Evolutionary conservation across 2,329 filamentous ascomycete species (phyloP).

Genomic region (Lachnellula cervina): DNA sequence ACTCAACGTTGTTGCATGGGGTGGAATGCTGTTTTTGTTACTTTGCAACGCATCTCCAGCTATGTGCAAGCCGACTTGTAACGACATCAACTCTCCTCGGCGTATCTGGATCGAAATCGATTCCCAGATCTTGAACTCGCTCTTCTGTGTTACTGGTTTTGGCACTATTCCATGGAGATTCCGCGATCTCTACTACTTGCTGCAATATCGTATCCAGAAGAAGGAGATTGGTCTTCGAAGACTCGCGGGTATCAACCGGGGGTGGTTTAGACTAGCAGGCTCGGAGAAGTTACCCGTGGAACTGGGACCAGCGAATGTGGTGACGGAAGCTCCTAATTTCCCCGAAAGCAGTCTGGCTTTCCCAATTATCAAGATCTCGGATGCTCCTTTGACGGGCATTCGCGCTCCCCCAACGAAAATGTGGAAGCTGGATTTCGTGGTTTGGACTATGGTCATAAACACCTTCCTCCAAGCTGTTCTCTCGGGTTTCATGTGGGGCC

Average conservation of each 20-base stretch:
- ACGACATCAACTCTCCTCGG: constrained; percentile 70
- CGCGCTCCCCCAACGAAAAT: constrained; percentile 61
- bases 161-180: constrained; percentile 82
- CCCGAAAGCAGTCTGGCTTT: constrained; percentile 52
- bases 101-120: constrained; percentile 81
- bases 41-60: constrained; percentile 69
- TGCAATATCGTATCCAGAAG: constrained; percentile 55
- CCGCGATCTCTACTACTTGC: constrained; percentile 69
- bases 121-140: constrained; percentile 74
- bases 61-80: constrained; percentile 68
- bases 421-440: constrained; percentile 76
- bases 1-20: constrained; percentile 82
- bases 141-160: constrained; percentile 85
- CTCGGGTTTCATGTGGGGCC: constrained; percentile 77
- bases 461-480: constrained; percentile 72
- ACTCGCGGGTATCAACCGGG: constrained; percentile 68
- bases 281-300: constrained; percentile 53
- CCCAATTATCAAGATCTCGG: constrained; percentile 58
- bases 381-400: constrained; percentile 65
- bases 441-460: constrained; percentile 76
- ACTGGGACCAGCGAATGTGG: constrained; percentile 50
- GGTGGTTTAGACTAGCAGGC: constrained; percentile 70
- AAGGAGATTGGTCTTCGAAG: constrained; percentile 55
- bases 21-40: constrained; percentile 83
- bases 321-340: constrained; percentile 34